phyloP scores from a whole-genome alignment of 2,329 filamentous ascomycete species.

The Helotiales sp. region DNA sequence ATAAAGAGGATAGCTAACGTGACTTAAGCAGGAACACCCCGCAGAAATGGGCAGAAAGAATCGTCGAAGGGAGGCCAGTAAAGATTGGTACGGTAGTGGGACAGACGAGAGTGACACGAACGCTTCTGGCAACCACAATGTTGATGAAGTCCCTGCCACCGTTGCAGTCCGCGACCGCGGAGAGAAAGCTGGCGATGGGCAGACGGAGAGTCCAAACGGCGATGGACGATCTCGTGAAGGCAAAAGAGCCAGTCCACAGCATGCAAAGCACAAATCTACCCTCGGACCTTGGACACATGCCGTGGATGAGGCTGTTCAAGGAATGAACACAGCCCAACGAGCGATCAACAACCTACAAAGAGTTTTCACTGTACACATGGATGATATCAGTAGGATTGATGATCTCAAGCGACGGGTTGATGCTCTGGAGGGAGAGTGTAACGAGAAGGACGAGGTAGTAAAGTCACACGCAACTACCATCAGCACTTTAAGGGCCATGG shows the following conservation, averaged over 20 bases:
- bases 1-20: conserved; percentile 4
- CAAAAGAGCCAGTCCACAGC: conserved; percentile 5
- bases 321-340: conserved; percentile 11
- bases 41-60: conserved; percentile 1
- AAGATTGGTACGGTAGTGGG: conserved; percentile 10
- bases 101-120: conserved; percentile 5
- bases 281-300: conserved; percentile 15
- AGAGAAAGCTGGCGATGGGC: conserved; percentile 8
- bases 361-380: conserved; percentile 6
- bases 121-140: background rate
- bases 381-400: conserved; percentile 11
- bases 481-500: conserved; percentile 5
- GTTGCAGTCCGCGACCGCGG: conserved; percentile 1
- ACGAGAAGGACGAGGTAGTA: conserved; percentile 11
- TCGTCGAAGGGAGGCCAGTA: conserved; percentile 5
- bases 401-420: conserved; percentile 9
- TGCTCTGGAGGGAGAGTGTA: conserved; percentile 9
- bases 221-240: conserved; percentile 6
- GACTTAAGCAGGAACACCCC: background rate
- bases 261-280: conserved; percentile 2
- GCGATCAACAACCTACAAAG: conserved; percentile 9
- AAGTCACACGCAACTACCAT: conserved; percentile 10
- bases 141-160: background rate
- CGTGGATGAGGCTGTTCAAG: conserved; percentile 11
- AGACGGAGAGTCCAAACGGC: background rate